phyloP scores from a whole-genome alignment of 805 yeast genomes.

The Candida alai region DNA sequence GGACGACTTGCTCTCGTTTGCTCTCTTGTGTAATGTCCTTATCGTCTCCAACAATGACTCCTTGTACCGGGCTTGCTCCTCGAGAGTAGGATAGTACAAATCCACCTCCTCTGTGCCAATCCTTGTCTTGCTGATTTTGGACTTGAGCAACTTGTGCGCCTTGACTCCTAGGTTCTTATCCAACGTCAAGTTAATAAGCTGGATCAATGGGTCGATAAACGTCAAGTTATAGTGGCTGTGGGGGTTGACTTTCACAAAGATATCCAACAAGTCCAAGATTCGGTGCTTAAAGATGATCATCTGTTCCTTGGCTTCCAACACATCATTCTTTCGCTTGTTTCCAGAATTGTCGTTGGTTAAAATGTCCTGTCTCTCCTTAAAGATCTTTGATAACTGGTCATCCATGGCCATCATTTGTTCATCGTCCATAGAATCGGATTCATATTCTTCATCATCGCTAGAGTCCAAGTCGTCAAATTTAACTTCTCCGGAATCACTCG shows the following conservation, averaged over 20 bases:
- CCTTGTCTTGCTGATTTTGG: conserved; percentile 51
- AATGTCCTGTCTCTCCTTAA: conserved; percentile 75
- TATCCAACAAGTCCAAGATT: conserved; percentile 71
- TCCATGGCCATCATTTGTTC: conserved; percentile 96
- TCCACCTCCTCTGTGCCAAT: conserved; percentile 20
- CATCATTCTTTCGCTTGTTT: conserved; percentile 66
- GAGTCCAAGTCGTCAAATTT: conserved; percentile 37
- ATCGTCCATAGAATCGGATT: conserved; percentile 78
- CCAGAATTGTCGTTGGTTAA: conserved; percentile 50
- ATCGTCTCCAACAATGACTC: conserved; percentile 27
- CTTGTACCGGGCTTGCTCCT: conserved; percentile 15
- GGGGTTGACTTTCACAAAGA: conserved; percentile 48
- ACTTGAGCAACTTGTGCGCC: conserved; percentile 67
- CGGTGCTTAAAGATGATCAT: conserved; percentile 76
- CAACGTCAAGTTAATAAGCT: conserved; percentile 60
- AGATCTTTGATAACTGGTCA: conserved; percentile 74
- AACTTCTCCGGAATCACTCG: conserved; percentile 40
- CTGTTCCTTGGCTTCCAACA: conserved; percentile 73
- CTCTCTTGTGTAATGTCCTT: conserved; percentile 39
- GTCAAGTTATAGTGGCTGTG: conserved; percentile 37
- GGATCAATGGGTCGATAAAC: conserved; percentile 53
- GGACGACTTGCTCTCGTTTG: conserved; percentile 38
- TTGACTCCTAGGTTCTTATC: conserved; percentile 70
- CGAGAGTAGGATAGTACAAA: conserved; percentile 12
- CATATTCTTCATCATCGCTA: conserved; percentile 54